Conservation (phyloP, 2,329 filamentous ascomycete species). For the Neurospora crassa region DNA sequence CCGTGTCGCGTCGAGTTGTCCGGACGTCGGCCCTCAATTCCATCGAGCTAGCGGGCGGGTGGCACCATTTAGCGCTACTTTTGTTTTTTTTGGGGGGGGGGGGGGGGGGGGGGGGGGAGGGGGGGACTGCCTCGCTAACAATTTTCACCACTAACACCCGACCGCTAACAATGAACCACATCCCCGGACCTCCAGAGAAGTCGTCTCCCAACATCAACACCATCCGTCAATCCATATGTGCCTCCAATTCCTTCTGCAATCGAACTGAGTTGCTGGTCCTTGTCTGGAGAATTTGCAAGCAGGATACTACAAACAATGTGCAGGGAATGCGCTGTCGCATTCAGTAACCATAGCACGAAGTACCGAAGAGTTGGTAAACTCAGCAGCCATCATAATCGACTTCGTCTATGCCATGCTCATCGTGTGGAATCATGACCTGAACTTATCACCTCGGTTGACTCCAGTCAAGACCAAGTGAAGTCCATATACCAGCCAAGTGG, state of each 20-base stretch:
- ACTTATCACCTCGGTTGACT: not conserved
- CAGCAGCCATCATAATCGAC: not conserved
- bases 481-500: not conserved
- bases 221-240: not conserved
- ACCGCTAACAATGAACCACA: not conserved
- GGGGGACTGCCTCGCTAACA: not conserved
- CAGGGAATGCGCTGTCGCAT: not conserved
- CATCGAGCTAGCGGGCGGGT: not conserved
- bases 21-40: slow-evolving; percentile 2
- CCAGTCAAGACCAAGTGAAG: not conserved
- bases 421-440: not conserved
- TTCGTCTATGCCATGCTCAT: not conserved
- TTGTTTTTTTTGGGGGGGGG: not conserved
- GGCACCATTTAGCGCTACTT: not conserved
- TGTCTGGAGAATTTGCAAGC: not conserved
- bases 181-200: not conserved
- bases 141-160: not conserved
- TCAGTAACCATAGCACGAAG: not conserved
- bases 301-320: not conserved
- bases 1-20: not conserved
- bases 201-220: not conserved
- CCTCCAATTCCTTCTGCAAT: not conserved
- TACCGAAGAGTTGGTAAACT: not conserved
- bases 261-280: not conserved
- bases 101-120: not conserved